A percentile compares a stretch with the other conserved stretches of the same genome.
Evolutionary conservation across 371 early-diverging fungal genomes (phyloP).

Genomic region (Furculomyces boomerangus): DNA sequence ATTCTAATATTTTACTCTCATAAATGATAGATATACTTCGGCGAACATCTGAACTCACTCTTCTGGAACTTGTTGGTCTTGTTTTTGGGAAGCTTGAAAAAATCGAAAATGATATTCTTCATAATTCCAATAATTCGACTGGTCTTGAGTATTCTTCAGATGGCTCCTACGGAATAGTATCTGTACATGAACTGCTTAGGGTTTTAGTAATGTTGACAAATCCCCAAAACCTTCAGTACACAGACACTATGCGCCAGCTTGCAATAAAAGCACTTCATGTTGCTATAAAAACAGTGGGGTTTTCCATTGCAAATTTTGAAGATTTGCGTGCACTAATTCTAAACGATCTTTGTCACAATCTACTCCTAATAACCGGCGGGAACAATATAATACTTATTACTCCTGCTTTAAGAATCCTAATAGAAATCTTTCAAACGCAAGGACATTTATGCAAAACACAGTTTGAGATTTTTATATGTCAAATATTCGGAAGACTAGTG

Average conservation of each 20-base stretch:
- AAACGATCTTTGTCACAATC: constrained; percentile 68
- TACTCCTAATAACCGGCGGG: constrained; percentile 49
- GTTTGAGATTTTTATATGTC: constrained; percentile 18
- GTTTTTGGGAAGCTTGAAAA: constrained; percentile 15
- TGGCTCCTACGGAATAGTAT: constrained; percentile 41
- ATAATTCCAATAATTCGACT: background rate
- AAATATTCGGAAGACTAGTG: constrained; percentile 21
- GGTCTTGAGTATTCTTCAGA: background rate
- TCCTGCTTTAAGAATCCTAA: constrained; percentile 20
- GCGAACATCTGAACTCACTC: constrained; percentile 21
- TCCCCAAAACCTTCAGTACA: constrained; percentile 76
- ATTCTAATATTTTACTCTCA: background rate
- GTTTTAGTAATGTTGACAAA: constrained; percentile 79
- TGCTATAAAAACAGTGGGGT: constrained; percentile 71
- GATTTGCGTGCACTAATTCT: constrained; percentile 47
- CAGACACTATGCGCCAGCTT: constrained; percentile 80
- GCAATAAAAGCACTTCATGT: constrained; percentile 60
- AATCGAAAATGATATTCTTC: constrained; percentile 2
- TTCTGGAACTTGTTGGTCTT: constrained; percentile 14
- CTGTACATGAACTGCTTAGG: constrained; percentile 71
- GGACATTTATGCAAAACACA: constrained; percentile 16
- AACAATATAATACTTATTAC: constrained; percentile 14
- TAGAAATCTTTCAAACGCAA: constrained; percentile 17
- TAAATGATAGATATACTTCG: constrained; percentile 10
- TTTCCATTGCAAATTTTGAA: constrained; percentile 49